A percentile compares a stretch with the other conserved stretches of the same genome.
Conservation (phyloP, 148 eudicot genomes). For the Selenicereus undatus region DNA sequence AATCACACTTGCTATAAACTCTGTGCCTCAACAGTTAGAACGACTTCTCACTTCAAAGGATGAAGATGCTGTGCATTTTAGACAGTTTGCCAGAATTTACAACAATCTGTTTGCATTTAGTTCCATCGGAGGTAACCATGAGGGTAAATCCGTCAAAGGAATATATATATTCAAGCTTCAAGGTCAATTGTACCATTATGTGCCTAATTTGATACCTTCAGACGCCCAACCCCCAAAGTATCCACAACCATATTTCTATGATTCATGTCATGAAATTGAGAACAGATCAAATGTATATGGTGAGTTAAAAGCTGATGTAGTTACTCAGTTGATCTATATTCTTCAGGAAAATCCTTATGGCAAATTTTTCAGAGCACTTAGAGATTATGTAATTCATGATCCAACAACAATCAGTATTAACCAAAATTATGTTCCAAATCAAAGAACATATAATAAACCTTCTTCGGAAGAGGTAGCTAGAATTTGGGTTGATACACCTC, state of each 20-base stretch:
- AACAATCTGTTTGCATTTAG: background rate
- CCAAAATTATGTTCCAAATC: background rate
- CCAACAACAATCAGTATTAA: background rate
- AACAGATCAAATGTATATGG: background rate
- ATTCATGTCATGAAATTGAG: background rate
- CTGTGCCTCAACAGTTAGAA: background rate
- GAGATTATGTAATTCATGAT: background rate
- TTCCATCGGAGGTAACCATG: background rate
- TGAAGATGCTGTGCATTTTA: background rate
- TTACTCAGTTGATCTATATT: background rate
- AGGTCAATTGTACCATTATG: background rate
- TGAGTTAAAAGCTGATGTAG: background rate
- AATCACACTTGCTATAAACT: background rate
- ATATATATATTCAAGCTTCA: background rate
- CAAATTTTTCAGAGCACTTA: background rate
- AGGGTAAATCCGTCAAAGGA: background rate
- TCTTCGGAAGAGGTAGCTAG: background rate
- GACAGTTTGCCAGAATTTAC: background rate
- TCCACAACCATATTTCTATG: constrained; percentile 12
- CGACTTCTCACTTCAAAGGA: background rate
- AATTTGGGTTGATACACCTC: background rate
- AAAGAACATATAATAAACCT: constrained; percentile 5
- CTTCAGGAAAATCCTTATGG: constrained; percentile 9
- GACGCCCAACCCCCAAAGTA: background rate
- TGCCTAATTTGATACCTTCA: background rate